Conservation (phyloP, 257 asterid species). For the Primulina tabacum region DNA sequence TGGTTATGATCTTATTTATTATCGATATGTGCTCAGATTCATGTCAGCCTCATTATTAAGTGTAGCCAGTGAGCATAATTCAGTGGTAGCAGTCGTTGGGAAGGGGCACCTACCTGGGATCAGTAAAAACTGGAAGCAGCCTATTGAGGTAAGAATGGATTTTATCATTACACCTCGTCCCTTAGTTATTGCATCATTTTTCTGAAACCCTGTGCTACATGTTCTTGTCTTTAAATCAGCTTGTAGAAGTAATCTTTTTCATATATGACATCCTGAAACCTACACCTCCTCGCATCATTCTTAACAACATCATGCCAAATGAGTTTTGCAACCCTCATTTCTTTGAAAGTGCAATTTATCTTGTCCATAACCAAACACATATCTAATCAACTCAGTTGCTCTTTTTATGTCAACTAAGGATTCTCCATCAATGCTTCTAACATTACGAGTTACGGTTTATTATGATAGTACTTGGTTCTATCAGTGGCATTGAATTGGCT, state of each 20-base stretch:
- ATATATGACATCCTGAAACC: background rate
- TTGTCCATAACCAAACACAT: background rate
- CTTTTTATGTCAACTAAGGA: background rate
- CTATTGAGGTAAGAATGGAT: constrained; percentile 58
- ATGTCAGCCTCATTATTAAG: constrained; percentile 70
- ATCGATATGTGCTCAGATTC: constrained; percentile 41
- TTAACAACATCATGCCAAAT: background rate
- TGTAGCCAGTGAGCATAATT: constrained; percentile 71
- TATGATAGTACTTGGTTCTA: background rate
- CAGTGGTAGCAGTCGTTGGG: constrained; percentile 94
- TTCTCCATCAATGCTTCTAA: background rate
- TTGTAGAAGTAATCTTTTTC: too few species aligned
- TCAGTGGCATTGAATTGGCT: background rate
- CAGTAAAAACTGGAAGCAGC: constrained; percentile 75
- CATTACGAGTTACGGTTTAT: constrained; percentile 1
- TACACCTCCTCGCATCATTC: background rate
- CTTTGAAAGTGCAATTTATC: background rate
- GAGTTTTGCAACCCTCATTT: background rate
- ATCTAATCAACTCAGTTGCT: background rate
- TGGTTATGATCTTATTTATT: background rate
- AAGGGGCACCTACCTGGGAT: constrained; percentile 88
- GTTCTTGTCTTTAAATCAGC: background rate
- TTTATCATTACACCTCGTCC: background rate
- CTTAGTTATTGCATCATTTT: background rate
- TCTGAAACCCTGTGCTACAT: background rate